Evolutionary conservation across 2,329 filamentous ascomycete species (phyloP), one percentile per base, ranked within the genome.

Genomic region (Drechslerella coelobrocha): DNA sequence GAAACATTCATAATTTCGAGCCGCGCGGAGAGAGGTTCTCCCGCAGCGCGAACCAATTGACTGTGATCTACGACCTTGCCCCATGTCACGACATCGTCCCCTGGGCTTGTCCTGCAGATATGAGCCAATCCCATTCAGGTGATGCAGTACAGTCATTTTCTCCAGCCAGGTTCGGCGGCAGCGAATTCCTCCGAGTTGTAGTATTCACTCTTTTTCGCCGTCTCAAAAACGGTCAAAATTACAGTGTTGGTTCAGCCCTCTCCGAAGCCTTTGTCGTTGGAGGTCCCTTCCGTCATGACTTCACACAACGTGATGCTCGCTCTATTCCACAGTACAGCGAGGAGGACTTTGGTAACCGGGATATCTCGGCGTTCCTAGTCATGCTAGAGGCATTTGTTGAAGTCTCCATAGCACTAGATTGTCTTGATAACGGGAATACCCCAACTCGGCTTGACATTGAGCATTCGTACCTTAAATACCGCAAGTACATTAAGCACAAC

Each of bases 341-440:
- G 10, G 65, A 69, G 31, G 65, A 69, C 2, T 52, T 69, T 12
- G 65, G 65, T 19, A 21, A 39, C 27, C 65, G 65, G n/a, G 65
- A 69, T 41, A 69, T 69, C n/a, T 62, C 65, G 26, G 65, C 65
- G n/a, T 69, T 55, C 27, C 57, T 69, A 14, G 62, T 27, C 7
- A 52, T 69, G 2, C 57, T 69, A 5, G 65, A 69, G 43, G 62
- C 65, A n/a, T 62, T 69, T n/a, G 57, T 69, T 5, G 65, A 62
- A 23, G 65, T 69, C 26, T 69, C 65, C 4, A 29, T 57, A 4
- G 57, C 41, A 9, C 53, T 69, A 2, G 65, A 69, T 3, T 69
- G 65, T 21, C 57, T 69, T 19, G 65, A 69, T 17, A 62, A 62
- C 10, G 65, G 65, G 2, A 56, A 69, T 10, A 62, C 56, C 14